These are phyloP conservation scores for Grigorovia jiainica DNA, from an alignment of 805 yeast species.

Conservation along the genomic window DNA sequence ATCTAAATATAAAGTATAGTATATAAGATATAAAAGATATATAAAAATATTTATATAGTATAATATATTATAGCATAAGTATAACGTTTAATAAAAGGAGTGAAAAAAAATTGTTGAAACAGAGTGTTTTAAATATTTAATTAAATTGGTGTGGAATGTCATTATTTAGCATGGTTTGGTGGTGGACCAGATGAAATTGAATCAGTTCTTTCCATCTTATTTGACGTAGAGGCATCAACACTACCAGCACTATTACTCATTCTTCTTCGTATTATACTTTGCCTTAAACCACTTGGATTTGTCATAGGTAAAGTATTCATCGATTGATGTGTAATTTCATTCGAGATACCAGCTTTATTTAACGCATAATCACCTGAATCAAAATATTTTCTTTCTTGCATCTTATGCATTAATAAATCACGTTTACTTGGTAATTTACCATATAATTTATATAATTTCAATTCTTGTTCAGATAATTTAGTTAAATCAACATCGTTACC, in stretches of 20 bases:
- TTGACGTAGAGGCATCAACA: constrained; percentile 13
- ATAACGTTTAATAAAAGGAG: too few species aligned
- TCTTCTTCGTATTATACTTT: constrained; percentile 28
- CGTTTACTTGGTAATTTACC: constrained; percentile 79
- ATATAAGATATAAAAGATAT: too few species aligned
- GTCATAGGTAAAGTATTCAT: constrained; percentile 27
- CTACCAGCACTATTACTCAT: constrained; percentile 28
- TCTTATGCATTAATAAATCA: constrained; percentile 62
- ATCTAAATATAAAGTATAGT: too few species aligned
- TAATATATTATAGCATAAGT: too few species aligned
- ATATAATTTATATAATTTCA: constrained; percentile 65
- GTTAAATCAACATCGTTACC: constrained; percentile 37
- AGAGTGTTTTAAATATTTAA: too few species aligned
- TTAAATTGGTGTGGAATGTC: background rate
- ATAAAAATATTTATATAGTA: too few species aligned
- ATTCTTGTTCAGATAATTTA: constrained; percentile 67
- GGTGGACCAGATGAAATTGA: constrained; percentile 31
- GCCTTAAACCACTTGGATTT: constrained; percentile 29
- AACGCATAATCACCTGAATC: constrained; percentile 93
- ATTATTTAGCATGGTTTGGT: constrained; percentile 18
- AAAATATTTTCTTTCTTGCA: constrained; percentile 83
- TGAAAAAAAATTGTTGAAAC: too few species aligned
- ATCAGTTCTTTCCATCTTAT: constrained; percentile 22
- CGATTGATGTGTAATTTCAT: constrained; percentile 18
- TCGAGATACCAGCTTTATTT: constrained; percentile 51